A percentile compares a stretch with the other conserved stretches of the same genome.
phyloP scores from a whole-genome alignment of 2,329 filamentous ascomycete species.

The Tolypocladium nubicola region DNA sequence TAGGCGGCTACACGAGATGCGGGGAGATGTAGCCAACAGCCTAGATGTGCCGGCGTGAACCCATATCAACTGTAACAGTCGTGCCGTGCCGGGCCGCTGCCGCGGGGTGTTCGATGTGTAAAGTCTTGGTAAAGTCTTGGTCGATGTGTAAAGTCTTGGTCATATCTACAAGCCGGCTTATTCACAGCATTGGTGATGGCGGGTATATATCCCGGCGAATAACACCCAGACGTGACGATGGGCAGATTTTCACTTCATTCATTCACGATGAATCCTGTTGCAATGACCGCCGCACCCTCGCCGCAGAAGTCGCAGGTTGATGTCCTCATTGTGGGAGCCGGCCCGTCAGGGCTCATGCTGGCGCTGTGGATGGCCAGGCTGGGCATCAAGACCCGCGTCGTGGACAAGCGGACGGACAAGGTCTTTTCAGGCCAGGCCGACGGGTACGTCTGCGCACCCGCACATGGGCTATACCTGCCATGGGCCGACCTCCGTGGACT shows the following conservation, averaged over 20 bases:
- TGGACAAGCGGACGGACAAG: slow-evolving; percentile 32
- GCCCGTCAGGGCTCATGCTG: slow-evolving; percentile 31
- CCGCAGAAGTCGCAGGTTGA: slow-evolving; percentile 13
- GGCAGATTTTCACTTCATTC: background rate
- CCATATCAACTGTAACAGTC: background rate
- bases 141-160: background rate
- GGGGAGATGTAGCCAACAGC: background rate
- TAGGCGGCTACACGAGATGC: background rate
- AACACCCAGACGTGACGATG: background rate
- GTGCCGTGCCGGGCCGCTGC: background rate
- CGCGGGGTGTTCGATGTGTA: background rate
- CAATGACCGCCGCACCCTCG: background rate
- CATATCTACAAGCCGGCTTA: background rate
- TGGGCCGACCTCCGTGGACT: background rate
- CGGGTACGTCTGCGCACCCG: slow-evolving; percentile 13
- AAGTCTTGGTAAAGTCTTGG: background rate
- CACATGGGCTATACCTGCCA: background rate
- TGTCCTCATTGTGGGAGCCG: slow-evolving; percentile 30
- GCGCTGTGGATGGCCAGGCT: slow-evolving; percentile 30
- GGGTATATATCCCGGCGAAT: too few relatives aligned
- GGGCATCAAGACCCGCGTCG: slow-evolving; percentile 28
- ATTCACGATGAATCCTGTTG: background rate
- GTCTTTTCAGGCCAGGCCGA: slow-evolving; percentile 31
- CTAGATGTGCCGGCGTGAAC: background rate
- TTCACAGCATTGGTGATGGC: background rate